These are phyloP conservation scores for Cytospora paraplurivora DNA, from an alignment of 2,329 filamentous ascomycete genomes.

Conservation along the genomic window DNA sequence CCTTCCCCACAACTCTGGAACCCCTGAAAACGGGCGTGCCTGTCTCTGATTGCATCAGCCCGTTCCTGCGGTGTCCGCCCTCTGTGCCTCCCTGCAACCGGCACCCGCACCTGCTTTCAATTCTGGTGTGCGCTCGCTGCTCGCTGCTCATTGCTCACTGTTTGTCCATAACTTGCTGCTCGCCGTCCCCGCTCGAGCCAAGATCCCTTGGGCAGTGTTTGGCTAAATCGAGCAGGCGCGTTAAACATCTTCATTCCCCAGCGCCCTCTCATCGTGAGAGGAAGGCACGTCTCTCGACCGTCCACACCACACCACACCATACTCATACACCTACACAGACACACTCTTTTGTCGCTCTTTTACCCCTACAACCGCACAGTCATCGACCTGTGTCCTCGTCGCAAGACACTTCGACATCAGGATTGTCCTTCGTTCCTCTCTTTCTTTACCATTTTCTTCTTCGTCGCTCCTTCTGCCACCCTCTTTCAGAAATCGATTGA, in stretches of 20 bases:
- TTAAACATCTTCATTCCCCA: slow-evolving; percentile 23
- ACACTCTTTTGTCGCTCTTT: slow-evolving; percentile 23
- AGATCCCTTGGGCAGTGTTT: slow-evolving; percentile 14
- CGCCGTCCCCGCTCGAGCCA: slow-evolving; percentile 1
- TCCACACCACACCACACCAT: slow-evolving; percentile 20
- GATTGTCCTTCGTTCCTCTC: slow-evolving; percentile 8
- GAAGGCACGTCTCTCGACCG: slow-evolving; percentile 11
- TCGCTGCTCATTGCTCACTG: too few relatives aligned
- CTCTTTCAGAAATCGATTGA: neutral
- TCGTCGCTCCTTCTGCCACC: neutral
- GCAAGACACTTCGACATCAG: neutral
- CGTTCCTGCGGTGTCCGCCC: slow-evolving; percentile 9
- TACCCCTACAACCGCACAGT: slow-evolving; percentile 13
- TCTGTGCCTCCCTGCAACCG: slow-evolving; percentile 18
- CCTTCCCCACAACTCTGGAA: slow-evolving; percentile 21
- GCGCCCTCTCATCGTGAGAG: slow-evolving; percentile 11
- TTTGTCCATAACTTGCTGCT: neutral
- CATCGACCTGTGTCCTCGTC: neutral
- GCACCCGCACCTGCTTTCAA: slow-evolving; percentile 10
- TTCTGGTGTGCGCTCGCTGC: neutral
- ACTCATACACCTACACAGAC: too few relatives aligned
- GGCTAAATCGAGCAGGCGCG: slow-evolving; percentile 25
- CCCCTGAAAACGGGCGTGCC: slow-evolving; percentile 22
- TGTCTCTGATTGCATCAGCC: slow-evolving; percentile 18
- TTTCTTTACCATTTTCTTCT: slow-evolving; percentile 3